Evolutionary conservation across 2,329 filamentous ascomycete genomes (phyloP).

Genomic region (Macrophomina phaseolina): DNA sequence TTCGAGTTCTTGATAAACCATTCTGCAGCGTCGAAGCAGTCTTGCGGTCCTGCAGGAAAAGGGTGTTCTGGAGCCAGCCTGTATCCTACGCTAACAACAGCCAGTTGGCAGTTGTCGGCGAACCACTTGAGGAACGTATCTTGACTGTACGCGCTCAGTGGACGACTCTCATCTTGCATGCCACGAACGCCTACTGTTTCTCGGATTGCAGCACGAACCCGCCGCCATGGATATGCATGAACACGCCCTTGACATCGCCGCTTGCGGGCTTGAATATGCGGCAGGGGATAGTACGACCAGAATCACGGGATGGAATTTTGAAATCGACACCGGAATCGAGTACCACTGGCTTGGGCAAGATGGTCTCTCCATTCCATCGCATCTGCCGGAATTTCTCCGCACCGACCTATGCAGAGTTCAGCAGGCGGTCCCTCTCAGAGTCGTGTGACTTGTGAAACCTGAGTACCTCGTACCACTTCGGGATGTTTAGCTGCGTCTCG

Average conservation of each 20-base stretch:
- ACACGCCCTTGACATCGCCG: slow-evolving; percentile 52
- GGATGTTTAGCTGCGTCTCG: slow-evolving; percentile 1
- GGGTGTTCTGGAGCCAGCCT: slow-evolving; percentile 65
- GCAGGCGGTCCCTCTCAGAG: background rate
- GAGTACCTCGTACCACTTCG: slow-evolving; percentile 26
- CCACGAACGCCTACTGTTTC: slow-evolving; percentile 40
- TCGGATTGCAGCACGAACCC: slow-evolving; percentile 54
- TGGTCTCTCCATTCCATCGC: slow-evolving; percentile 59
- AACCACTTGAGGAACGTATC: slow-evolving; percentile 57
- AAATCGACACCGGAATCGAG: slow-evolving; percentile 55
- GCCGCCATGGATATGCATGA: slow-evolving; percentile 63
- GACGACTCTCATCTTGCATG: background rate
- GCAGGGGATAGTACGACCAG: slow-evolving; percentile 57
- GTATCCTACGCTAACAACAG: slow-evolving; percentile 63
- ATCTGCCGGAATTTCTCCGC: slow-evolving; percentile 61
- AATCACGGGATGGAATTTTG: slow-evolving; percentile 59
- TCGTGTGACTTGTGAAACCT: slow-evolving; percentile 4
- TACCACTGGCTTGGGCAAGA: slow-evolving; percentile 54
- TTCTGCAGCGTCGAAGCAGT: slow-evolving; percentile 63
- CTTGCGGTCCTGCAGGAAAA: slow-evolving; percentile 60
- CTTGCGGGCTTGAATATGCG: slow-evolving; percentile 59
- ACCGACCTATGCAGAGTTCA: slow-evolving; percentile 50
- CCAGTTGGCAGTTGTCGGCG: slow-evolving; percentile 56
- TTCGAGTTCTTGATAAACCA: slow-evolving; percentile 58
- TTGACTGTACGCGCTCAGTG: slow-evolving; percentile 40